A percentile compares a stretch with the other conserved stretches of the same genome.
Evolutionary conservation across 2,329 filamentous ascomycete genomes (phyloP).

Genomic region (Hypomyces perniciosus): DNA sequence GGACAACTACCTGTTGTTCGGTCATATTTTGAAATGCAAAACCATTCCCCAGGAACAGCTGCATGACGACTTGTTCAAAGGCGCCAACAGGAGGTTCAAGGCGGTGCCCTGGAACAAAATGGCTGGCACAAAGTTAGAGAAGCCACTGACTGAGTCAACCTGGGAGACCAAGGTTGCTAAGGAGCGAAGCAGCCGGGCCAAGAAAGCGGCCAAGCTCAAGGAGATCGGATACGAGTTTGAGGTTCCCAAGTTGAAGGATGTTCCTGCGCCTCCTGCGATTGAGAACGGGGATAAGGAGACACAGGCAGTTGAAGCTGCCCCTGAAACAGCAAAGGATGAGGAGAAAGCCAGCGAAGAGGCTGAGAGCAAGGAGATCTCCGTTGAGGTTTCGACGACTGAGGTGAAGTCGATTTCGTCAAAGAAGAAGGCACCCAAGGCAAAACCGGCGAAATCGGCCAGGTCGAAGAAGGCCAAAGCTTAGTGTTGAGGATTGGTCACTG

Average conservation of each 20-base stretch:
- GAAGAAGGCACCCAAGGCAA: conserved; percentile 22
- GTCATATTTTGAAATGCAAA: conserved; percentile 86
- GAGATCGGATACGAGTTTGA: conserved; percentile 79
- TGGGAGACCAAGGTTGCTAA: conserved; percentile 72
- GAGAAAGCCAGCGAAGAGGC: conserved; percentile 20
- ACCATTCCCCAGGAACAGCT: conserved; percentile 69
- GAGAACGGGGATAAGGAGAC: conserved; percentile 28
- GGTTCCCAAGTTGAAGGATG: conserved; percentile 61
- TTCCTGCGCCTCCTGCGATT: conserved; percentile 35
- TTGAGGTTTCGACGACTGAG: conserved; percentile 16
- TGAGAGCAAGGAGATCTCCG: conserved; percentile 16
- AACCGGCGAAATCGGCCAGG: conserved; percentile 18
- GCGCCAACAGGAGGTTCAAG: conserved; percentile 86
- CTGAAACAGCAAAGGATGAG: conserved; percentile 19
- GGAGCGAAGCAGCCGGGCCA: conserved; percentile 64
- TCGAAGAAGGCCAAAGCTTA: conserved; percentile 36
- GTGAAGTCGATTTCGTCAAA: conserved; percentile 19
- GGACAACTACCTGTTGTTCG: conserved; percentile 95
- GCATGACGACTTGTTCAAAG: conserved; percentile 79
- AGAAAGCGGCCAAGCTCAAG: conserved; percentile 69
- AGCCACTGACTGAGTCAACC: conserved; percentile 64
- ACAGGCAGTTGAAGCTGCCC: conserved; percentile 33
- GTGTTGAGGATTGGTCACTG: neutral
- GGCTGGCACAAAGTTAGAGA: conserved; percentile 66
- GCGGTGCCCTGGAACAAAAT: conserved; percentile 82